A percentile compares a stretch with the other conserved stretches of the same genome.
Evolutionary conservation across 805 yeast species (phyloP).

Genomic region (Candida vaughaniae): DNA sequence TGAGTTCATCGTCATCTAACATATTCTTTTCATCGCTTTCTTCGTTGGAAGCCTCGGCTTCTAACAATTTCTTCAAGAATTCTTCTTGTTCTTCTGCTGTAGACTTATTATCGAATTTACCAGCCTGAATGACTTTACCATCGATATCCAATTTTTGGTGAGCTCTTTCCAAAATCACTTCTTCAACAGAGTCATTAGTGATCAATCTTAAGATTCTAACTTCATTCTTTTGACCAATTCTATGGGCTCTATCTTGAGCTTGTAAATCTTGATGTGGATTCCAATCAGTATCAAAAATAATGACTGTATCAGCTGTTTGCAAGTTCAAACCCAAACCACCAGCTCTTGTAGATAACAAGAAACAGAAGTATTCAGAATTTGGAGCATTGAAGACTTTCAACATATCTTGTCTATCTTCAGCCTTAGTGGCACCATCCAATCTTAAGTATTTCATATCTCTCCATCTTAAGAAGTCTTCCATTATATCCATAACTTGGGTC

Average conservation of each 20-base stretch:
- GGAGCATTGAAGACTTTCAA: conserved; percentile 74
- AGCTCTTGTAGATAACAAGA: conserved; percentile 79
- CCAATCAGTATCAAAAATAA: conserved; percentile 88
- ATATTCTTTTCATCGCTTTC: conserved; percentile 55
- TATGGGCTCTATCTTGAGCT: conserved; percentile 87
- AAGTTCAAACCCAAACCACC: conserved; percentile 86
- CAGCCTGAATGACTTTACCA: conserved; percentile 89
- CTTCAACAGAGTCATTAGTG: conserved; percentile 81
- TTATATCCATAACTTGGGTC: conserved; percentile 88
- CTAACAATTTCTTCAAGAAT: conserved; percentile 65
- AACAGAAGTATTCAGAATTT: conserved; percentile 73
- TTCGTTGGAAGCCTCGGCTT: conserved; percentile 61
- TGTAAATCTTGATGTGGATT: conserved; percentile 90
- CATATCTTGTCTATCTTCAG: conserved; percentile 79
- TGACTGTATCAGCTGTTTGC: conserved; percentile 86
- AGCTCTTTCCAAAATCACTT: conserved; percentile 77
- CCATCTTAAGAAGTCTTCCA: conserved; percentile 78
- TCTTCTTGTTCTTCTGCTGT: conserved; percentile 88
- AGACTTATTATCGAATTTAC: conserved; percentile 84
- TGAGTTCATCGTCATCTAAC: conserved; percentile 68
- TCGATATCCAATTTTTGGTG: conserved; percentile 82
- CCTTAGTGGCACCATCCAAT: conserved; percentile 80
- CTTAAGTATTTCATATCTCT: conserved; percentile 68
- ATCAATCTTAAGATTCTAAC: conserved; percentile 78
- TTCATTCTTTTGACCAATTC: conserved; percentile 88